These are phyloP conservation scores for Fomitopsis palustris DNA, from an alignment of 1,284 basidiomycete genomes.

Conservation along the genomic window DNA sequence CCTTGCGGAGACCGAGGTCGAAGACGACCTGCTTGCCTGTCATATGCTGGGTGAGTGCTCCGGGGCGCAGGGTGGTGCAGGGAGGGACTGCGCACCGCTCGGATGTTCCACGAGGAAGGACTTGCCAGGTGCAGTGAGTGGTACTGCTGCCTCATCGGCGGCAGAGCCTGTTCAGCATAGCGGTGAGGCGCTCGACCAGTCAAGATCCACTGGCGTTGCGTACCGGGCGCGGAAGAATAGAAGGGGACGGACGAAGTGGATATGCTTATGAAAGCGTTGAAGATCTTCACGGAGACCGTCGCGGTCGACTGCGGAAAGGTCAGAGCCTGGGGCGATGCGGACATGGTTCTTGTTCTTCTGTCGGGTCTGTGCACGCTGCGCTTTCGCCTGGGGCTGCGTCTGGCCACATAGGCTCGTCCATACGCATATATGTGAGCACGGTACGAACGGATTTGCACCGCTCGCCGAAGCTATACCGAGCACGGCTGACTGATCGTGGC, in stretches of 20 bases:
- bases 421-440: too few species aligned
- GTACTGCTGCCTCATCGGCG: neutral
- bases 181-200: neutral
- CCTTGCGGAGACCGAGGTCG: neutral
- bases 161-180: neutral
- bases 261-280: neutral
- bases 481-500: too few species aligned
- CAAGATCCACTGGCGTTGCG: neutral
- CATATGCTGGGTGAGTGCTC: too few species aligned
- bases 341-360: neutral
- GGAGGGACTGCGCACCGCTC: neutral
- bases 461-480: too few species aligned
- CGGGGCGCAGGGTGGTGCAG: too few species aligned
- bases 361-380: too few species aligned
- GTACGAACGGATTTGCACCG: too few species aligned
- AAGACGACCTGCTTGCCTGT: neutral
- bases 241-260: neutral
- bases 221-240: neutral
- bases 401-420: too few species aligned
- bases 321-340: neutral
- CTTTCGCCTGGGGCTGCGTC: too few species aligned
- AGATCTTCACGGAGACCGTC: constrained; percentile 1
- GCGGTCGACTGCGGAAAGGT: neutral
- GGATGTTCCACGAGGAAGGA: neutral
- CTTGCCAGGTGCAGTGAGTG: neutral